A percentile compares a stretch with the other conserved stretches of the same genome.
phyloP scores from a whole-genome alignment of 2,329 filamentous ascomycete species.

The Ascosphaera aggregata region DNA sequence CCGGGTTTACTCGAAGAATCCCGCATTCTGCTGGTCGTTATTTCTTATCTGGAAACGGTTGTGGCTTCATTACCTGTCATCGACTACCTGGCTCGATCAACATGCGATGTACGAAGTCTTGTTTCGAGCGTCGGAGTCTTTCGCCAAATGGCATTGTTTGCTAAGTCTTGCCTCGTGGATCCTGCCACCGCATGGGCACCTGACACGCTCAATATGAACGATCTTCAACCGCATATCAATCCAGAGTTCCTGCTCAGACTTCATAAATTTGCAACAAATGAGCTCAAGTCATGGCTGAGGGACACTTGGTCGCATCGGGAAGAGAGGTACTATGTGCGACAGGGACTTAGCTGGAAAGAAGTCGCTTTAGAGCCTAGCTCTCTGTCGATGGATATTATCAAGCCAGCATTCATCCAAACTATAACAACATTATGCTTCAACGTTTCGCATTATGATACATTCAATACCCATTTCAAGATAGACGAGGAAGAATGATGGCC shows the following conservation, averaged over 20 bases:
- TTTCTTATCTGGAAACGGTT: slow-evolving; percentile 19
- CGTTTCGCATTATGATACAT: neutral
- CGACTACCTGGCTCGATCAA: slow-evolving; percentile 22
- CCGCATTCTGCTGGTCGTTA: slow-evolving; percentile 16
- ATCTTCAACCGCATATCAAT: slow-evolving; percentile 1
- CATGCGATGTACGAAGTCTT: slow-evolving; percentile 10
- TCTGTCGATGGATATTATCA: slow-evolving; percentile 7
- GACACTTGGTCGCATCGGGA: slow-evolving; percentile 24
- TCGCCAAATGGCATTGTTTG: slow-evolving; percentile 15
- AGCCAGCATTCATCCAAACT: slow-evolving; percentile 8
- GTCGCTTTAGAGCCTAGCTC: slow-evolving; percentile 16
- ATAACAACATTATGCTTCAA: slow-evolving; percentile 1
- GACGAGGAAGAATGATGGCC: too few species aligned
- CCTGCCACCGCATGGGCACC: slow-evolving; percentile 4
- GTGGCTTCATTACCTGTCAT: slow-evolving; percentile 18
- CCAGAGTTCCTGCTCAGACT: slow-evolving; percentile 8
- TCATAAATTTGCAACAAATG: slow-evolving; percentile 15
- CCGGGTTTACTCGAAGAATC: slow-evolving; percentile 16
- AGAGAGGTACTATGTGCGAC: slow-evolving; percentile 24
- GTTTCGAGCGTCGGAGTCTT: slow-evolving; percentile 17
- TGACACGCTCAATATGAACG: slow-evolving; percentile 5
- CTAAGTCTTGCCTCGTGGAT: slow-evolving; percentile 10
- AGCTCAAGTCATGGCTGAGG: slow-evolving; percentile 21
- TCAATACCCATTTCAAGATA: neutral
- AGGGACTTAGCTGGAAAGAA: slow-evolving; percentile 21